phyloP scores from a whole-genome alignment of 805 yeast genomes.

The Lachancea sp. region DNA sequence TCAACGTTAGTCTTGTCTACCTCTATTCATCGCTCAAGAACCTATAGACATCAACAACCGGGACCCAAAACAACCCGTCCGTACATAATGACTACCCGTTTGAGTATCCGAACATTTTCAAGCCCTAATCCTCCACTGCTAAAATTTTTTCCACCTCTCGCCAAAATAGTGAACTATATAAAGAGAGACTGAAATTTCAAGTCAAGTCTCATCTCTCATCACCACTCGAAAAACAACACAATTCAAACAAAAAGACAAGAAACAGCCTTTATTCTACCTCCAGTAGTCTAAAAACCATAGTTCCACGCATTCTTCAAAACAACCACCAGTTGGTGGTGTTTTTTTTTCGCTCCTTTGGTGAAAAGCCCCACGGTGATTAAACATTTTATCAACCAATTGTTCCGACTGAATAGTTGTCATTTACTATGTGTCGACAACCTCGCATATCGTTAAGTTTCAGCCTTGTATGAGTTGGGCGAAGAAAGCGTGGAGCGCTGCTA shows the following conservation, averaged over 20 bases:
- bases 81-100: too few relatives aligned
- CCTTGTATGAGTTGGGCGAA: constrained; percentile 37
- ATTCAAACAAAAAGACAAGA: too few relatives aligned
- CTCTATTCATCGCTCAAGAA: too few relatives aligned
- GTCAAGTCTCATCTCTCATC: too few relatives aligned
- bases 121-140: constrained; percentile 2
- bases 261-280: too few relatives aligned
- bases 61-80: too few relatives aligned
- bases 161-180: neutral
- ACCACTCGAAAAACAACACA: too few relatives aligned
- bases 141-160: neutral
- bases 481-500: constrained; percentile 4
- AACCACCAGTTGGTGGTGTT: constrained; percentile 8
- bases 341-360: too few relatives aligned
- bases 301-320: constrained; percentile 8
- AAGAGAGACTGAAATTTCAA: neutral
- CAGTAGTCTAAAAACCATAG: too few relatives aligned
- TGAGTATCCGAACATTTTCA: too few relatives aligned
- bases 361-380: constrained; percentile 24
- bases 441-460: constrained; percentile 43
- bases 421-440: constrained; percentile 37
- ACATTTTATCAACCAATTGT: constrained; percentile 33
- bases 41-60: too few relatives aligned
- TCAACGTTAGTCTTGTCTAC: too few relatives aligned
- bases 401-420: constrained; percentile 36